phyloP scores from a whole-genome alignment of 2,329 filamentous ascomycete species.

The Neonectria sp. region DNA sequence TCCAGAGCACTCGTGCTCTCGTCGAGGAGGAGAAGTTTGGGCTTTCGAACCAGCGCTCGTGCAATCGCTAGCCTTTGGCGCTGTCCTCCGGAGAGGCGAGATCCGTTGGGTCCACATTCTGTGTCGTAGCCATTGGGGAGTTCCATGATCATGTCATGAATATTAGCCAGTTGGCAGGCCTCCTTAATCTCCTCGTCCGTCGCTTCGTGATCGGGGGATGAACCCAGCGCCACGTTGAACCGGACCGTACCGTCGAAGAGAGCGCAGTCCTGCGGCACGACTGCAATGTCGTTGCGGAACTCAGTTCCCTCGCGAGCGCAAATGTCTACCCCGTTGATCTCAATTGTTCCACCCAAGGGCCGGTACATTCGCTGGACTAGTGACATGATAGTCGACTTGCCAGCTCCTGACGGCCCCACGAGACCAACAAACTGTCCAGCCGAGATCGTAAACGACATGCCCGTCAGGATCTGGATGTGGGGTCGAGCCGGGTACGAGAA shows the following conservation, averaged over 20 bases:
- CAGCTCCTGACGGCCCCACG: conserved; percentile 76
- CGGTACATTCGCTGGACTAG: conserved; percentile 67
- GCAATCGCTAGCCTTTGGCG: conserved; percentile 85
- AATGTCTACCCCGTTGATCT: conserved; percentile 64
- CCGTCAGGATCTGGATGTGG: conserved; percentile 69
- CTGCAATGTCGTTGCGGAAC: conserved; percentile 68
- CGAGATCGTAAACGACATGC: conserved; percentile 69
- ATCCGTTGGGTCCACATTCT: conserved; percentile 79
- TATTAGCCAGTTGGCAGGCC: conserved; percentile 78
- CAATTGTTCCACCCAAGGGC: conserved; percentile 57
- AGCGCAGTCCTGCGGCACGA: conserved; percentile 72
- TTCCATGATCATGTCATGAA: conserved; percentile 76
- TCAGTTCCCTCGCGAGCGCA: conserved; percentile 56
- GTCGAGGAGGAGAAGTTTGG: conserved; percentile 82
- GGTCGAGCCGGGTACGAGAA: conserved; percentile 78
- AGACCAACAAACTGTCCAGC: conserved; percentile 75
- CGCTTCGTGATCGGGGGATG: conserved; percentile 67
- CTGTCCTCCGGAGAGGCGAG: conserved; percentile 83
- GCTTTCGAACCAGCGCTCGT: conserved; percentile 79
- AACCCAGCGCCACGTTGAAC: conserved; percentile 71
- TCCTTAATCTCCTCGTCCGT: conserved; percentile 74
- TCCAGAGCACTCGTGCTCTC: conserved; percentile 88
- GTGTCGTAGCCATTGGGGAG: conserved; percentile 78
- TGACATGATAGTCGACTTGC: conserved; percentile 77
- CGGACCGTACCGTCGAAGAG: conserved; percentile 70